phyloP scores from a whole-genome alignment of 2,329 filamentous ascomycete species.

The Xylaria sp. region DNA sequence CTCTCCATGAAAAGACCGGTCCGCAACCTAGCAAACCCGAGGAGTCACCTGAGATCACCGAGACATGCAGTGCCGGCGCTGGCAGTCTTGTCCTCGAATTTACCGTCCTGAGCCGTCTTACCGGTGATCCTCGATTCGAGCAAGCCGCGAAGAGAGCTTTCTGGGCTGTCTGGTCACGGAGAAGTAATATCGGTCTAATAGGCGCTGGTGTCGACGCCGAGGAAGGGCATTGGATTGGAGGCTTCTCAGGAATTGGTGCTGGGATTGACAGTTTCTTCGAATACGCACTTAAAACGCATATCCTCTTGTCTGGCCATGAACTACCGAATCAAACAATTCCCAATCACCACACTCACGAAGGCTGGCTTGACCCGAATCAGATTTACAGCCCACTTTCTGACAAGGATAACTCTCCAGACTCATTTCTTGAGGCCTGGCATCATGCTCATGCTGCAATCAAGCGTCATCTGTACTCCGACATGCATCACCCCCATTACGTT shows the following conservation, averaged over 20 bases:
- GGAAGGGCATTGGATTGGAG: constrained; percentile 86
- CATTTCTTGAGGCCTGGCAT: constrained; percentile 86
- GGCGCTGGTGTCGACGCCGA: constrained; percentile 94
- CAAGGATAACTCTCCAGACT: constrained; percentile 76
- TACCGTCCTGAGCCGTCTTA: constrained; percentile 87
- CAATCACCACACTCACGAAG: constrained; percentile 51
- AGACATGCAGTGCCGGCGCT: constrained; percentile 97
- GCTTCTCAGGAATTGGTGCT: constrained; percentile 93
- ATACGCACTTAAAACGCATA: constrained; percentile 94
- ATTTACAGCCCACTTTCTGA: constrained; percentile 69
- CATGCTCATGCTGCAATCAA: constrained; percentile 88
- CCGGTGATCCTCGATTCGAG: constrained; percentile 88
- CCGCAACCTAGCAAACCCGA: constrained; percentile 55
- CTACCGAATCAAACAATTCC: constrained; percentile 63
- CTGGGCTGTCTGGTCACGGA: constrained; percentile 93
- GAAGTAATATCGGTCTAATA: constrained; percentile 87
- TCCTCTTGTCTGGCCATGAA: constrained; percentile 83
- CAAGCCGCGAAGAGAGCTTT: constrained; percentile 90
- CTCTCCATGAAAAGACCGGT: constrained; percentile 70
- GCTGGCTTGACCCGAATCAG: constrained; percentile 72
- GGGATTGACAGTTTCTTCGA: constrained; percentile 99
- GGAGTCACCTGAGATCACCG: constrained; percentile 78
- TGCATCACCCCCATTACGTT: constrained; percentile 90
- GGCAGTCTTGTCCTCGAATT: constrained; percentile 95
- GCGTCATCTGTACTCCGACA: constrained; percentile 86